These are phyloP conservation scores for Haplosporangium gracile DNA, from an alignment of 192 early-diverging fungal species.

Conservation along the genomic window DNA sequence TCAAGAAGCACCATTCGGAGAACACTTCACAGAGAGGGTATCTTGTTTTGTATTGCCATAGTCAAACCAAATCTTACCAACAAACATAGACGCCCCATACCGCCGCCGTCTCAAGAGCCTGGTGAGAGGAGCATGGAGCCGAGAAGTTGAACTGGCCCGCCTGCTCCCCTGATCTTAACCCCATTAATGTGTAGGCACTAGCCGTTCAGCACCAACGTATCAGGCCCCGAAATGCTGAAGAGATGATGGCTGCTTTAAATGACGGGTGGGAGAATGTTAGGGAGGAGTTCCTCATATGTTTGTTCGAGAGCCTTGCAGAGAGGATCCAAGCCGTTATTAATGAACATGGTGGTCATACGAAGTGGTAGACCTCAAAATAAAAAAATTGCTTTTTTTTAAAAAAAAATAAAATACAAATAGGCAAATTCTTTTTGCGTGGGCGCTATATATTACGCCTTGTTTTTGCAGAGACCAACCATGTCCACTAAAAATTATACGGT, in stretches of 20 bases:
- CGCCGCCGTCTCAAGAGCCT: not conserved
- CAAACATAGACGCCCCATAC: not conserved
- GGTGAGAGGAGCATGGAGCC: not conserved
- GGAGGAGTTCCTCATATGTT: not conserved
- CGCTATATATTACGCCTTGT: no score
- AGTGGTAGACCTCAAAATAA: not conserved
- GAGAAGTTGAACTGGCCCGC: conserved; percentile 2
- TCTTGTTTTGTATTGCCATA: not conserved
- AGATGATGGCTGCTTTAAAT: not conserved
- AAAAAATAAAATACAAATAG: no score
- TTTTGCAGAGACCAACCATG: no score
- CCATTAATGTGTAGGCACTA: not conserved
- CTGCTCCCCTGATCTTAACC: conserved; percentile 12
- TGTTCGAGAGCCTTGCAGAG: not conserved
- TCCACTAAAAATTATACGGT: no score
- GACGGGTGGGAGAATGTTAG: not conserved
- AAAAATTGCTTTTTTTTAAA: not conserved
- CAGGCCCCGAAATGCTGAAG: not conserved
- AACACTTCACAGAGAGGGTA: not conserved
- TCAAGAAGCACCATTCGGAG: not conserved
- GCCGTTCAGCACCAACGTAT: conserved; percentile 2
- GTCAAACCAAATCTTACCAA: not conserved
- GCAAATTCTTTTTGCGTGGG: no score
- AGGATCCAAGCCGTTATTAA: conserved; percentile 2
- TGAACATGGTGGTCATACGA: not conserved